Conservation (phyloP, 495 filamentous ascomycete genomes). For the Neurospora intermedia region DNA sequence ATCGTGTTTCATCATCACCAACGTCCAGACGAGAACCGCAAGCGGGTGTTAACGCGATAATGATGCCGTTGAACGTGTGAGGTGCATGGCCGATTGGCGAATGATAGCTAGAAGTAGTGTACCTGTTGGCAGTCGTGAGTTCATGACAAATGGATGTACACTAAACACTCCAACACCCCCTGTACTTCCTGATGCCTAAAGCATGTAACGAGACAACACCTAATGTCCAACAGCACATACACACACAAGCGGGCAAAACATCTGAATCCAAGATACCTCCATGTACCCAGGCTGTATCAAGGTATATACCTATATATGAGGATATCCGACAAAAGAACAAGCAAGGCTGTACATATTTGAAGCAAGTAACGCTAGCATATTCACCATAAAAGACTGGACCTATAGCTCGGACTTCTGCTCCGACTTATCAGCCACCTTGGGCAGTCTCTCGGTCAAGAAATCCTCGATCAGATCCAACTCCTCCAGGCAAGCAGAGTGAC, state of each 20-base stretch:
- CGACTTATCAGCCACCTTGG: slow-evolving; percentile 37
- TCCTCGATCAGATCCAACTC: slow-evolving; percentile 80
- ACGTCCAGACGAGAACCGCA: background rate
- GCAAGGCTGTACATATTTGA: background rate
- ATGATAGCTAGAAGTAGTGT: background rate
- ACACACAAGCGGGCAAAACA: background rate
- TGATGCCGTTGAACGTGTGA: background rate
- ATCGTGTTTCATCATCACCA: background rate
- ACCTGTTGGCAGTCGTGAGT: background rate
- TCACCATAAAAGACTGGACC: background rate
- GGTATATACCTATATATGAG: background rate
- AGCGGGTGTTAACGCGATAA: background rate
- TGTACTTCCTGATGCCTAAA: background rate
- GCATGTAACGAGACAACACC: background rate
- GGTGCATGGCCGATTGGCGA: background rate
- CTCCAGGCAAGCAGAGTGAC: slow-evolving; percentile 62
- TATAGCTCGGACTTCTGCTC: slow-evolving; percentile 34
- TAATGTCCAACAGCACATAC: background rate
- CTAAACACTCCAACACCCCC: background rate
- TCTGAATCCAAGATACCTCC: background rate
- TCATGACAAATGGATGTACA: background rate
- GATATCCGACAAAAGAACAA: background rate
- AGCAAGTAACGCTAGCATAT: background rate
- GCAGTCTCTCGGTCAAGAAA: slow-evolving; percentile 57
- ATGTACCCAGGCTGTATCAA: background rate